These are phyloP conservation scores for Pythium pectinolyticum DNA, from an alignment of 352 stramenopile genomes.

Conservation along the genomic window DNA sequence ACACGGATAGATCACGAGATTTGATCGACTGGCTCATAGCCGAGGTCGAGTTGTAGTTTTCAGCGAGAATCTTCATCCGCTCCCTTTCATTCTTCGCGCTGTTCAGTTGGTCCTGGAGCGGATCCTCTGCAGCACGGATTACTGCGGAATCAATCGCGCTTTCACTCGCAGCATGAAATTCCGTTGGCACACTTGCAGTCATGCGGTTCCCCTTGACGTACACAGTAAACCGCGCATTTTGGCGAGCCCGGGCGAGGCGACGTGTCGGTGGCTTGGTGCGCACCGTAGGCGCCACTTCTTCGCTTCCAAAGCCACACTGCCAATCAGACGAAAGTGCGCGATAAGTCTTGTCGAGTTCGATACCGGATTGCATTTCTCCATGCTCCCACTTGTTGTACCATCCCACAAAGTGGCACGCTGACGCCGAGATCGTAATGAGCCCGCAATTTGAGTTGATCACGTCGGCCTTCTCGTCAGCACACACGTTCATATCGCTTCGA, in stretches of 20 bases:
- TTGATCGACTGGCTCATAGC: slow-evolving; percentile 17
- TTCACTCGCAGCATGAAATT: no score
- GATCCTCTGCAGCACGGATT: background rate
- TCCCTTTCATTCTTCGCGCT: slow-evolving; percentile 4
- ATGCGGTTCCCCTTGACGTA: no score
- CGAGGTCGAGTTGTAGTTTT: slow-evolving; percentile 8
- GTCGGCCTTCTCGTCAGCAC: background rate
- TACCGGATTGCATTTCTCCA: background rate
- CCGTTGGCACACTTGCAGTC: background rate
- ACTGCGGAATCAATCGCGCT: background rate
- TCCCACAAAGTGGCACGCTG: slow-evolving; percentile 5
- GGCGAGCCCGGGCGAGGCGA: no score
- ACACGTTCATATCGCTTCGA: background rate
- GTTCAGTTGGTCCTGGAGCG: slow-evolving; percentile 8
- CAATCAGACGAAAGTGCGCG: background rate
- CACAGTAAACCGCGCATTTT: no score
- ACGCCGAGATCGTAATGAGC: background rate
- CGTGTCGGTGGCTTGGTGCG: no score
- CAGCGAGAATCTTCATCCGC: slow-evolving; percentile 7
- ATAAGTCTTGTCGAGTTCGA: background rate
- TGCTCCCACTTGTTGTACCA: background rate
- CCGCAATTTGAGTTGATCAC: slow-evolving; percentile 4
- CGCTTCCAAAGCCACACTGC: background rate
- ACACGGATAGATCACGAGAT: slow-evolving; percentile 12
- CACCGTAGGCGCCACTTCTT: no score